These are phyloP conservation scores for Globisporangium orthogonon DNA, from an alignment of 352 stramenopile species.

Conservation along the genomic window DNA sequence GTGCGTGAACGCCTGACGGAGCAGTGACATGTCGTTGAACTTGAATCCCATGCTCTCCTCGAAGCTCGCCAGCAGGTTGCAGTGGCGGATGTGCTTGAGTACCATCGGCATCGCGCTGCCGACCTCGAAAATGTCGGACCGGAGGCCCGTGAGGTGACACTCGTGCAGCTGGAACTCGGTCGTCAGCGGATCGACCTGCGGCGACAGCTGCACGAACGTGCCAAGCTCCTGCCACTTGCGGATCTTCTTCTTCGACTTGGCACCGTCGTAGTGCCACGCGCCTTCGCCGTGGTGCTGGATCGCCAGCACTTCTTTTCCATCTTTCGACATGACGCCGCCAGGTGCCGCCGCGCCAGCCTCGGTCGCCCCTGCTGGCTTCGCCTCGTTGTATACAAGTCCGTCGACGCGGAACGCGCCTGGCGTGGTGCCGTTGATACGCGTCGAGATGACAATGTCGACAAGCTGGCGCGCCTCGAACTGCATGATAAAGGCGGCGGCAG, in stretches of 20 bases:
- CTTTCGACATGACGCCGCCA: slow-evolving; percentile 24
- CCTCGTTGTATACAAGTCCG: slow-evolving; percentile 27
- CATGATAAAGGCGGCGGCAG: slow-evolving; percentile 37
- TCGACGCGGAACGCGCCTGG: slow-evolving; percentile 63
- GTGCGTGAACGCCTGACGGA: slow-evolving; percentile 83
- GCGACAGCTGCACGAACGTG: slow-evolving; percentile 59
- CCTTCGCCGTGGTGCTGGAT: slow-evolving; percentile 48
- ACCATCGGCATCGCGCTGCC: slow-evolving; percentile 82
- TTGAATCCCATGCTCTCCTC: slow-evolving; percentile 47
- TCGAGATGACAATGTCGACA: slow-evolving; percentile 67
- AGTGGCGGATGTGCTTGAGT: slow-evolving; percentile 79
- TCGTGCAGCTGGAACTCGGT: slow-evolving; percentile 36
- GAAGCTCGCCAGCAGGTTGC: slow-evolving; percentile 59
- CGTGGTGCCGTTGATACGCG: slow-evolving; percentile 52
- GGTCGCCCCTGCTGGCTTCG: not conserved
- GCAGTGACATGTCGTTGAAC: slow-evolving; percentile 70
- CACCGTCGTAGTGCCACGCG: slow-evolving; percentile 61
- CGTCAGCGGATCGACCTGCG: slow-evolving; percentile 35
- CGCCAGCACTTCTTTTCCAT: slow-evolving; percentile 16
- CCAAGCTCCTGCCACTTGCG: slow-evolving; percentile 59
- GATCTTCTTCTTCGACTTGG: slow-evolving; percentile 50
- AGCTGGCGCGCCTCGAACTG: slow-evolving; percentile 43
- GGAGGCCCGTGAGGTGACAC: slow-evolving; percentile 71
- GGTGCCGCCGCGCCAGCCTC: not conserved
- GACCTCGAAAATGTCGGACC: slow-evolving; percentile 78